Evolutionary conservation across 2,329 filamentous ascomycete species (phyloP).

Genomic region (Sporothrix brunneoviolacea): DNA sequence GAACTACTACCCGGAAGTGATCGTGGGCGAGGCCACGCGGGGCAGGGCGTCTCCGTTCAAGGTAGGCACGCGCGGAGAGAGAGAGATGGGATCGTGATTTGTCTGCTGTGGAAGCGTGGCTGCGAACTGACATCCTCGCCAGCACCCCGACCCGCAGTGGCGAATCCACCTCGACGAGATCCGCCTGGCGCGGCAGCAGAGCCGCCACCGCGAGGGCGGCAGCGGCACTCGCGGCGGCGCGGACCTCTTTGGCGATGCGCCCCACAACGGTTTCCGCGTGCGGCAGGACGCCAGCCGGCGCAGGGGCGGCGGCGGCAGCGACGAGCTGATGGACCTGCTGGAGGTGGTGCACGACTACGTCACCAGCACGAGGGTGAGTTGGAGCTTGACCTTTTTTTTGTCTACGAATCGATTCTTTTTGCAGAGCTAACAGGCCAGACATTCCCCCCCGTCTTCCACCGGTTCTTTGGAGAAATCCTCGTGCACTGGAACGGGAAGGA

Average conservation of each 20-base stretch:
- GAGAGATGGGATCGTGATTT: no score
- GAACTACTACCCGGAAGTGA: constrained; percentile 85
- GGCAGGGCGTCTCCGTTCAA: constrained; percentile 58
- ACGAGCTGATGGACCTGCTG: constrained; percentile 47
- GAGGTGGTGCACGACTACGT: constrained; percentile 51
- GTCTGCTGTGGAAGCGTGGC: no score
- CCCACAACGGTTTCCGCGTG: constrained; percentile 56
- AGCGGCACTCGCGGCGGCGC: neutral
- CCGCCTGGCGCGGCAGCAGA: constrained; percentile 50
- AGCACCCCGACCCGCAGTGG: constrained; percentile 75
- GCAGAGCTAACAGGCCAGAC: neutral
- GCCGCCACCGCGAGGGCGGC: constrained; percentile 35
- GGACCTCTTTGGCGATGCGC: constrained; percentile 22
- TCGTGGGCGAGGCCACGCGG: constrained; percentile 61
- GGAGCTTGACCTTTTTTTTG: neutral
- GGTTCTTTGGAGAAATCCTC: constrained; percentile 46
- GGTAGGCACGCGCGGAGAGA: no score
- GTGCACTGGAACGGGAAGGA: constrained; percentile 55
- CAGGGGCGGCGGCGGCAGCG: constrained; percentile 36
- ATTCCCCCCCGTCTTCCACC: constrained; percentile 18
- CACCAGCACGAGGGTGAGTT: constrained; percentile 46
- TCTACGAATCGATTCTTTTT: no score
- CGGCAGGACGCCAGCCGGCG: constrained; percentile 33
- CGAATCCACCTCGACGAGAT: constrained; percentile 59
- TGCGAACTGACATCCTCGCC: no score